Conservation (phyloP, 345 rosid genomes). For the Salix dunnii region DNA sequence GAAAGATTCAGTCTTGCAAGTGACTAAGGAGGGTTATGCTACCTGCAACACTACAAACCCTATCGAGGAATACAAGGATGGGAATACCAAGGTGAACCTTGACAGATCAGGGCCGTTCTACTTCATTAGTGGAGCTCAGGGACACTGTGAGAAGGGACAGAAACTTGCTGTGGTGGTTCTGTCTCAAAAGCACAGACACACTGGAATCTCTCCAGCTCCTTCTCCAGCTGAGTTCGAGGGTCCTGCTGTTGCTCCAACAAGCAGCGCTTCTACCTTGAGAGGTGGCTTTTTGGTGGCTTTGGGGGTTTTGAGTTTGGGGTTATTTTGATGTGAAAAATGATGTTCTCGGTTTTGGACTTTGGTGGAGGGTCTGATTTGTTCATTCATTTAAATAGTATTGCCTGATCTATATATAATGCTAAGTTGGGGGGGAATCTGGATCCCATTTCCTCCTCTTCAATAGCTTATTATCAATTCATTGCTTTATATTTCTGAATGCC, state of each 20-base stretch:
- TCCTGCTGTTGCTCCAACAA: constrained; percentile 64
- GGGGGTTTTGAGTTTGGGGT: constrained; percentile 24
- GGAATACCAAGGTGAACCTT: constrained; percentile 60
- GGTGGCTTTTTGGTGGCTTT: constrained; percentile 15
- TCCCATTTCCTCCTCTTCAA: neutral
- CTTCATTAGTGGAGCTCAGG: constrained; percentile 75
- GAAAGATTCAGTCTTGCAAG: constrained; percentile 74
- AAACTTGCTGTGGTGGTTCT: constrained; percentile 65
- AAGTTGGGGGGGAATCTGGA: neutral
- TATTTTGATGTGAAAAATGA: constrained; percentile 14
- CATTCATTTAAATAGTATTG: neutral
- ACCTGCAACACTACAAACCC: constrained; percentile 61
- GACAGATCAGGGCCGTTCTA: constrained; percentile 60
- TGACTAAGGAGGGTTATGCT: constrained; percentile 50
- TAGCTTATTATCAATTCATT: neutral
- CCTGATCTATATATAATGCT: neutral
- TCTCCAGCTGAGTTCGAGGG: constrained; percentile 54
- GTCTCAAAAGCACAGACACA: constrained; percentile 30
- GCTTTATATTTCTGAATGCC: neutral
- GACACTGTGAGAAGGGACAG: constrained; percentile 74
- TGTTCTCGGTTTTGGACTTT: neutral
- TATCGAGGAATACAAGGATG: constrained; percentile 56
- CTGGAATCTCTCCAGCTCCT: constrained; percentile 60
- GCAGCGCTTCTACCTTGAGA: constrained; percentile 32
- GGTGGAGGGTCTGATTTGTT: neutral